A percentile compares a stretch with the other conserved stretches of the same genome.
Evolutionary conservation across 495 filamentous ascomycete genomes (phyloP).

Genomic region (Tuber magnatum): DNA sequence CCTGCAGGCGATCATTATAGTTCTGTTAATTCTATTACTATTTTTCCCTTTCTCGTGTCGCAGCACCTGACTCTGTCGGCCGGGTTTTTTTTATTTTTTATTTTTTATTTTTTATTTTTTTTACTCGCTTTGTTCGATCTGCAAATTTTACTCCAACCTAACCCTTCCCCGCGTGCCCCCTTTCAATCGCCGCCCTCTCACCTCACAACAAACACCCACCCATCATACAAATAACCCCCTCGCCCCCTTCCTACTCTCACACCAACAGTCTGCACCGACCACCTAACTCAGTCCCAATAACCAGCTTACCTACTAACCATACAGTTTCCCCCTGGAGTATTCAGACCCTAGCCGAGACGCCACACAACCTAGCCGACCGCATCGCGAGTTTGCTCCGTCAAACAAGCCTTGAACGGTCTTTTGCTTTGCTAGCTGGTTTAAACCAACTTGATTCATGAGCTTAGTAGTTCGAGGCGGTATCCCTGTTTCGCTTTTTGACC

Average conservation of each 20-base stretch:
- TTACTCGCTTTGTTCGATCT: neutral
- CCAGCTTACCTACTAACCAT: constrained; percentile 1
- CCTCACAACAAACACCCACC: neutral
- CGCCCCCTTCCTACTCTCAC: neutral
- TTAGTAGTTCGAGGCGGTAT: constrained; percentile 16
- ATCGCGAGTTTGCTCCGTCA: neutral
- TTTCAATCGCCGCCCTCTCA: neutral
- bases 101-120: neutral
- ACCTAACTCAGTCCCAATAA: constrained; percentile 4
- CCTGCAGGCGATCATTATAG: neutral
- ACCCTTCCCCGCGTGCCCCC: constrained; percentile 1
- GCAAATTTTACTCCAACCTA: neutral
- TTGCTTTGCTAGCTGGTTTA: neutral
- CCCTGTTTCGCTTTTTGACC: constrained; percentile 19
- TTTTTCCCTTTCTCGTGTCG: neutral
- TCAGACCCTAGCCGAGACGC: neutral
- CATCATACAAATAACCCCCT: neutral
- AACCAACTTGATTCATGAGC: constrained; percentile 21
- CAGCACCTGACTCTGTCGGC: neutral
- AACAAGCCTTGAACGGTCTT: neutral
- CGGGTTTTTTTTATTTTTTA: neutral
- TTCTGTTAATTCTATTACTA: neutral
- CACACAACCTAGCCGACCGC: neutral
- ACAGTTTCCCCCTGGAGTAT: neutral
- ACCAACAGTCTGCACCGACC: neutral